Conservation (phyloP, 345 rosid species). For the Ceriops zippeliana region DNA sequence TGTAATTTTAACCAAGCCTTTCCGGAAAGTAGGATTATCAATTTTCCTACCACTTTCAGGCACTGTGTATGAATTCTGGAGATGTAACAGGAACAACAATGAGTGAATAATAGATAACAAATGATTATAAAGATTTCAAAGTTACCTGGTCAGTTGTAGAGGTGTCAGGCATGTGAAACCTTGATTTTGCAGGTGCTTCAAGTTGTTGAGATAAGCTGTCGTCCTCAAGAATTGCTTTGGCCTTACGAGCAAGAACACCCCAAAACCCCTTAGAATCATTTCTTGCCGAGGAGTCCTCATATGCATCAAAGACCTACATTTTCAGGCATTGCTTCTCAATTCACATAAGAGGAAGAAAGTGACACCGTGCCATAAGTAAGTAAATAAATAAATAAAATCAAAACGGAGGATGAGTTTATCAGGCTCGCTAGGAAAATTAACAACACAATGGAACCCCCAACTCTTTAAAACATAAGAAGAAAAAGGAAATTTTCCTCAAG, state of each 20-base stretch:
- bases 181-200: conserved; percentile 29
- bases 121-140: background rate
- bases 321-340: conserved; percentile 22
- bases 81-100: background rate
- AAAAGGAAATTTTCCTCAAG: too few species aligned
- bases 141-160: conserved; percentile 45
- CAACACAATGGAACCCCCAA: too few species aligned
- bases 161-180: conserved; percentile 38
- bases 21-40: conserved; percentile 64
- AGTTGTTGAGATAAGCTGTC: conserved; percentile 40
- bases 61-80: conserved; percentile 30
- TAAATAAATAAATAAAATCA: background rate
- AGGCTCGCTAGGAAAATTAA: too few species aligned
- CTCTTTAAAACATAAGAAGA: too few species aligned
- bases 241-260: conserved; percentile 85
- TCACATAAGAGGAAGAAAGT: background rate
- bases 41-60: conserved; percentile 47
- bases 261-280: conserved; percentile 63
- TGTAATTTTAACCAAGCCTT: conserved; percentile 67
- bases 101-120: too few species aligned
- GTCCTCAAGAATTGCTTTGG: conserved; percentile 77
- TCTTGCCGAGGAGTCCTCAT: conserved; percentile 36
- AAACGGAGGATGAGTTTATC: background rate
- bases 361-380: background rate
- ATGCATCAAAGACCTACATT: conserved; percentile 62